Evolutionary conservation across 2,329 filamentous ascomycete species (phyloP).

Genomic region (Blastomyces percursus): DNA sequence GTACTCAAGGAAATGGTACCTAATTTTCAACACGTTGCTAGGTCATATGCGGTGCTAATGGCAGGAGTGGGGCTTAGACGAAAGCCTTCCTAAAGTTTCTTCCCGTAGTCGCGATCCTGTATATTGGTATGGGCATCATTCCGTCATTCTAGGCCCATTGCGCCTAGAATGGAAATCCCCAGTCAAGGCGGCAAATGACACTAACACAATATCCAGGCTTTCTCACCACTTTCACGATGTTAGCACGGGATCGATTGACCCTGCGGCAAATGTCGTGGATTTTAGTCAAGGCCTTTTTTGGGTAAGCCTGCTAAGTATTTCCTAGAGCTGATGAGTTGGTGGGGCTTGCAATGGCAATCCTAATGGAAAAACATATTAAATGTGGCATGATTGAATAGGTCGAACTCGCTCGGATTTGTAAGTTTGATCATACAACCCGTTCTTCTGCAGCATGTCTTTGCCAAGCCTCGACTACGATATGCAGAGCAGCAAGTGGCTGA

Average conservation of each 20-base stretch:
- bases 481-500: constrained; percentile 24
- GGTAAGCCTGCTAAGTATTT: constrained; percentile 28
- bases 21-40: not conserved
- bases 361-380: not conserved
- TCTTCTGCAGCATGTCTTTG: not conserved
- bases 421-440: constrained; percentile 23
- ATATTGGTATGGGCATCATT: constrained; percentile 47
- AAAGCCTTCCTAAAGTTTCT: constrained; percentile 81
- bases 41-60: constrained; percentile 5
- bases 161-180: constrained; percentile 2
- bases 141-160: not conserved
- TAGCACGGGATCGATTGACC: constrained; percentile 47
- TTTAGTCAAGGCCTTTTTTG: constrained; percentile 53
- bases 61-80: constrained; percentile 35
- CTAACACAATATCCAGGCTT: constrained; percentile 46
- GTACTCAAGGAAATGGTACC: constrained; percentile 81
- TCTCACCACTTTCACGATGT: constrained; percentile 61
- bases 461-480: not conserved
- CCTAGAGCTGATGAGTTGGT: not conserved
- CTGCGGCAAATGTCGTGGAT: constrained; percentile 49
- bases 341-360: constrained; percentile 4
- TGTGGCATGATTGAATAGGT: constrained; percentile 22
- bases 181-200: constrained; percentile 8
- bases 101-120: constrained; percentile 68
- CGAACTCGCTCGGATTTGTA: constrained; percentile 49